Evolutionary conservation across 805 yeast genomes (phyloP).

Genomic region (Schwanniomyces pseudopolymorphus): DNA sequence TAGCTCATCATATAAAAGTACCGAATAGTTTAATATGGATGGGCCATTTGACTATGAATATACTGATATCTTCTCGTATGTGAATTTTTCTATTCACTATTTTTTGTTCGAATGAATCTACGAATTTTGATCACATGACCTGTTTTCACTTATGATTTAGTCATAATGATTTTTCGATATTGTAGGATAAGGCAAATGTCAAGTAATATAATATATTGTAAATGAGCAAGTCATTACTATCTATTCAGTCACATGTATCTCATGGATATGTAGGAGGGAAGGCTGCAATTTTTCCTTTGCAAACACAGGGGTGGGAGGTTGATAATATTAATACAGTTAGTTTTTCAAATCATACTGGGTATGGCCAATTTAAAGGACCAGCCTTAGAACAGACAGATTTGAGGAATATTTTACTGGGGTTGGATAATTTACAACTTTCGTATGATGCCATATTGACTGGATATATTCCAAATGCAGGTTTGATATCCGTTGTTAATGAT

Average conservation of each 20-base stretch:
- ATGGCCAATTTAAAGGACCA: conserved; percentile 64
- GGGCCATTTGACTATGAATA: too few relatives aligned
- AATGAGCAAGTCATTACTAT: conserved; percentile 16
- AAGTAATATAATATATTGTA: neutral
- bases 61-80: too few relatives aligned
- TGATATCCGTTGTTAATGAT: conserved; percentile 37
- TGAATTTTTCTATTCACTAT: too few relatives aligned
- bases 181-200: neutral
- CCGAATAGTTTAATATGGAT: too few relatives aligned
- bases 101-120: too few relatives aligned
- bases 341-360: conserved; percentile 91
- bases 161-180: neutral
- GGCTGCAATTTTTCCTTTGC: conserved; percentile 89
- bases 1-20: too few relatives aligned
- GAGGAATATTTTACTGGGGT: conserved; percentile 52
- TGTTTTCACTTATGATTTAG: neutral
- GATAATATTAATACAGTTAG: conserved; percentile 87
- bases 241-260: conserved; percentile 84
- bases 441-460: conserved; percentile 67
- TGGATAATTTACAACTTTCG: conserved; percentile 41
- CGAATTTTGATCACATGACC: neutral
- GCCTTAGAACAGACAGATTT: conserved; percentile 48
- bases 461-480: conserved; percentile 58
- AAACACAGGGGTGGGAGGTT: conserved; percentile 87
- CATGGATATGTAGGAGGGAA: conserved; percentile 96